Evolutionary conservation across 371 early-diverging fungal genomes (phyloP).

Genomic region (Actinomortierella ambigua): DNA sequence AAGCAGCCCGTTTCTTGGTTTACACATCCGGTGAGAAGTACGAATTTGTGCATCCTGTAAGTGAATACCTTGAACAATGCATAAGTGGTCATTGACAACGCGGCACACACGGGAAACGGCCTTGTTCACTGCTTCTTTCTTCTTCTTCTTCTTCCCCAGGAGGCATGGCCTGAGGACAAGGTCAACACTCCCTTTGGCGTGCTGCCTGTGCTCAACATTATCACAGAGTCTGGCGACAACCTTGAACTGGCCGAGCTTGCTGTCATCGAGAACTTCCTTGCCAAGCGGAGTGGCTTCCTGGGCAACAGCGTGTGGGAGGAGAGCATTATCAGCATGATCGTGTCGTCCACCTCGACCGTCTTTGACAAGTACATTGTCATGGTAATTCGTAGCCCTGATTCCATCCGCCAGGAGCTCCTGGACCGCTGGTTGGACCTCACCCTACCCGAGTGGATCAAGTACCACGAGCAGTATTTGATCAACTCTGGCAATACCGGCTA

Average conservation of each 20-base stretch:
- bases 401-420: conserved; percentile 7
- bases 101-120: too few relatives aligned
- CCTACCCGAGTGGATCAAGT: conserved; percentile 22
- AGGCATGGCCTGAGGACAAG: conserved; percentile 16
- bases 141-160: too few relatives aligned
- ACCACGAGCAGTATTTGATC: conserved; percentile 15
- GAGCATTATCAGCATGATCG: conserved; percentile 10
- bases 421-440: conserved; percentile 10
- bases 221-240: conserved; percentile 4
- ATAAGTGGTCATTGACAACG: too few relatives aligned
- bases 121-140: too few relatives aligned
- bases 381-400: conserved; percentile 16
- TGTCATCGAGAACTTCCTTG: conserved; percentile 7
- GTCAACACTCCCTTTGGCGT: conserved; percentile 11
- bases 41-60: conserved; percentile 4
- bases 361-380: conserved; percentile 20
- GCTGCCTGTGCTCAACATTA: conserved; percentile 21
- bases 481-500: conserved; percentile 18
- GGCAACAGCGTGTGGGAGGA: conserved; percentile 31
- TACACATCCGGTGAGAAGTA: conserved; percentile 24
- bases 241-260: conserved; percentile 15
- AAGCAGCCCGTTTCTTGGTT: conserved; percentile 25
- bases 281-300: neutral
- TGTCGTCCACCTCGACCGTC: conserved; percentile 13
- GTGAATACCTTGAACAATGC: too few relatives aligned